Conservation (phyloP, 108 stramenopile species). For the Fragilariopsis cylindrus region DNA sequence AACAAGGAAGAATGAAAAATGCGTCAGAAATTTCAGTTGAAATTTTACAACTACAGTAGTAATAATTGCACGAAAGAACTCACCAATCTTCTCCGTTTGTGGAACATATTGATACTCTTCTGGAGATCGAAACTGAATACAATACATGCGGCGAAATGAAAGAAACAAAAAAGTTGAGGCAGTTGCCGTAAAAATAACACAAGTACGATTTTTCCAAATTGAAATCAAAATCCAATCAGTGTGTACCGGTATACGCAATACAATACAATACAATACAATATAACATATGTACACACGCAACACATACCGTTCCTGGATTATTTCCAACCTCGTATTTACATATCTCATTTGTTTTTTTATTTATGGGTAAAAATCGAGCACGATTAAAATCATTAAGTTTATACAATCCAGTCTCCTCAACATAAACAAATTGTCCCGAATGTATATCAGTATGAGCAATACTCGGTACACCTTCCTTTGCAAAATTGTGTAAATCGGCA, state of each 20-base stretch:
- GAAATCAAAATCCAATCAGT: too few relatives aligned
- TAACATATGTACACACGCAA: background rate
- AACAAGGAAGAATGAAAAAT: too few relatives aligned
- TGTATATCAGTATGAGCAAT: conserved; percentile 73
- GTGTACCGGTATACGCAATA: background rate
- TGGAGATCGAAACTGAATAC: conserved; percentile 50
- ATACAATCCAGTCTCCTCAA: conserved; percentile 32
- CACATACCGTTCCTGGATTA: conserved; percentile 50
- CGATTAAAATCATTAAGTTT: conserved; percentile 83
- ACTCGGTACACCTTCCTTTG: conserved; percentile 43
- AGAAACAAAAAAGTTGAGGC: background rate
- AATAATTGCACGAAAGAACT: too few relatives aligned
- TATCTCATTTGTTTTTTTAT: conserved; percentile 25
- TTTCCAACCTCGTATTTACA: conserved; percentile 49
- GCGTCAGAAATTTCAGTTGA: too few relatives aligned
- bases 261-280: background rate
- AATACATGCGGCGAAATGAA: too few relatives aligned
- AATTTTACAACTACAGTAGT: too few relatives aligned
- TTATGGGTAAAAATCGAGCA: conserved; percentile 58
- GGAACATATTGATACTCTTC: conserved; percentile 66
- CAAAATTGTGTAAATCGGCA: conserved; percentile 47
- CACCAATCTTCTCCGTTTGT: conserved; percentile 57
- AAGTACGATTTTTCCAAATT: too few relatives aligned
- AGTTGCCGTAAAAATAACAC: background rate
- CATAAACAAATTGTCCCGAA: conserved; percentile 48